A percentile compares a stretch with the other conserved stretches of the same genome.
phyloP scores from a whole-genome alignment of 2,329 filamentous ascomycete species.

The Cylindrodendrum hubeiense region DNA sequence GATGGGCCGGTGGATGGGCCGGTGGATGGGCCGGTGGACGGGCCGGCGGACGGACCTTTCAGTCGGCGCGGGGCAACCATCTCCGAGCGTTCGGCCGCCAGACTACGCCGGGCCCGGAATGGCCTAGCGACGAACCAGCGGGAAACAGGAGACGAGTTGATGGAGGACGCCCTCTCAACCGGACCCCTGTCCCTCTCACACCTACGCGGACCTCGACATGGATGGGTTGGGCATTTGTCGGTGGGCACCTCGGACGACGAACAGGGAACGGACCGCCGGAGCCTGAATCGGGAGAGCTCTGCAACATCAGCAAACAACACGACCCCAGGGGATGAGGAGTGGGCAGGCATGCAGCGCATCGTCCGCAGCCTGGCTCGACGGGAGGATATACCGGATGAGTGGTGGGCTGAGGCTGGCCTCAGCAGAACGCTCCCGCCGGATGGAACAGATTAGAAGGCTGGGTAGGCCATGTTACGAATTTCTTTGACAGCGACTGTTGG shows the following conservation, averaged over 20 bases:
- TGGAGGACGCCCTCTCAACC: background rate
- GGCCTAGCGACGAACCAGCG: constrained; percentile 4
- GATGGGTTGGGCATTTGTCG: constrained; percentile 44
- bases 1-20: constrained; percentile 28
- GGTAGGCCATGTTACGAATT: constrained; percentile 8
- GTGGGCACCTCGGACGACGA: constrained; percentile 46
- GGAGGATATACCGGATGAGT: constrained; percentile 84
- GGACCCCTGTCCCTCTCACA: constrained; percentile 16
- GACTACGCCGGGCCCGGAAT: constrained; percentile 28
- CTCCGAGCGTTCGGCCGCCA: constrained; percentile 16
- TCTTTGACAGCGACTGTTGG: background rate
- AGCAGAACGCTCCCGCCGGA: constrained; percentile 65
- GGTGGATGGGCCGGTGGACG: background rate
- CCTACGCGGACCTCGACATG: constrained; percentile 25
- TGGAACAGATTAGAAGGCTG: constrained; percentile 37
- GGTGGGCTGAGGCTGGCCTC: constrained; percentile 81
- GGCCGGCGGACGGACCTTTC: constrained; percentile 10
- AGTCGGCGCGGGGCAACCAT: constrained; percentile 21
- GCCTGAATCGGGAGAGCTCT: constrained; percentile 38
- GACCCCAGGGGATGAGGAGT: constrained; percentile 53
- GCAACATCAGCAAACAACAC: constrained; percentile 31
- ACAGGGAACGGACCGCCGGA: constrained; percentile 33
- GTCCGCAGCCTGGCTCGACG: constrained; percentile 77
- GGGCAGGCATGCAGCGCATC: constrained; percentile 77
- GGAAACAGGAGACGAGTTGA: background rate